Conservation (phyloP, 2,329 filamentous ascomycete species). For the Colletotrichum chlorophyti region DNA sequence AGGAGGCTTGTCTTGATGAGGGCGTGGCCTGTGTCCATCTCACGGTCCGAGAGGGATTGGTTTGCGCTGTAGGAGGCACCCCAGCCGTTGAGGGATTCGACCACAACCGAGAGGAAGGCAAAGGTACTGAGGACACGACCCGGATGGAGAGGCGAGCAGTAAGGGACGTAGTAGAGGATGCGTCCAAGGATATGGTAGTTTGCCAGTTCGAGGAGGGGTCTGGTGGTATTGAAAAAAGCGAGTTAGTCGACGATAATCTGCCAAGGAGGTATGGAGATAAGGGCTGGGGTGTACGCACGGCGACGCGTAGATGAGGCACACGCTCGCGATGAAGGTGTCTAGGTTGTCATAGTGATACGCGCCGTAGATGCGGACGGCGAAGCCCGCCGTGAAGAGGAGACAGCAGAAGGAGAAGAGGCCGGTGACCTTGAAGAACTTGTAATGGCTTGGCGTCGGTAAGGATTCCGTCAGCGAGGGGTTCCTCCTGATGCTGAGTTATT, state of each 20-base stretch:
- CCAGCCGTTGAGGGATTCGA: slow-evolving; percentile 56
- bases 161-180: slow-evolving; percentile 65
- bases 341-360: slow-evolving; percentile 40
- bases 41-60: slow-evolving; percentile 42
- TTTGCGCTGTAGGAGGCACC: slow-evolving; percentile 57
- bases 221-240: slow-evolving; percentile 28
- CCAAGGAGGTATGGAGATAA: neutral
- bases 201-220: slow-evolving; percentile 64
- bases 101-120: slow-evolving; percentile 50
- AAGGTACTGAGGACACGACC: slow-evolving; percentile 53
- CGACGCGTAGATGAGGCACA: slow-evolving; percentile 43
- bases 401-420: slow-evolving; percentile 61
- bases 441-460: slow-evolving; percentile 47
- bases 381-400: slow-evolving; percentile 62
- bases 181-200: slow-evolving; percentile 69
- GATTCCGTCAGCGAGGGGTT: neutral
- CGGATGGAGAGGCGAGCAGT: slow-evolving; percentile 59
- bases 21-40: slow-evolving; percentile 49
- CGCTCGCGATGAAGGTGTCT: slow-evolving; percentile 40
- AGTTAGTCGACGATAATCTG: neutral
- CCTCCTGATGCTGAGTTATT: neutral
- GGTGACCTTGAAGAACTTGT: slow-evolving; percentile 63
- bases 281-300: slow-evolving; percentile 34
- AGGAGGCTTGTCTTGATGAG: slow-evolving; percentile 59
- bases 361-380: slow-evolving; percentile 49